Base-by-base conservation (phyloP, 495 filamentous ascomycete genomes). In the Aspergillus bertholletiae region DNA sequence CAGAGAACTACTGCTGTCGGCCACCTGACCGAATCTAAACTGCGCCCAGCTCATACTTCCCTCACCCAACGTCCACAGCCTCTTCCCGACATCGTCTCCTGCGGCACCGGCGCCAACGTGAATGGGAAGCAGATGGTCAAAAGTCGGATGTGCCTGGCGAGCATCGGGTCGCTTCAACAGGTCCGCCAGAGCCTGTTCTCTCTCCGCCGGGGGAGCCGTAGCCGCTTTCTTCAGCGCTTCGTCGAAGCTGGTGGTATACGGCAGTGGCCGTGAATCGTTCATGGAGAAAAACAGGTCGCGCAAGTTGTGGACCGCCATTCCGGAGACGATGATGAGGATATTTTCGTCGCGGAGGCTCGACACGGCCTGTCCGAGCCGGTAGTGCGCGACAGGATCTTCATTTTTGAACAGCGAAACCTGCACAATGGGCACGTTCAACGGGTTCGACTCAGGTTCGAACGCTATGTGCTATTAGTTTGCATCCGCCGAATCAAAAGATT, bases 301-400 rank as follows among this genome's bases (percentile, higher is more conserved):
- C 34, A 92, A 76, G 64, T 94, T 94, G 63, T 94, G 90, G 21
- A 92, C 91, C 1, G 87, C 87, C 89, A 93, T 92, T n/a, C 91
- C 90, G 0, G 88, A 86, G 18, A 81, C 80, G 40, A 96, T 84
- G 45, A 95, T 84, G 28, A 88, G 73, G 46, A 94, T 79, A 43
- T 82, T 81, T 55, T 92, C 82, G 32, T 88, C 84, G 23, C 90
- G 84, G 5, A 95, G 83, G 21, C 69, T 58, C 2, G 82, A 65
- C 4, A 96, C 73, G 11, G 89, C 88, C 56, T 82, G 74, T 0
- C 90, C 90, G 5, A 94, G 80, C 0, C 72, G 71, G 67, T 88
- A 88, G 67, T 94, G 89, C 64, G 82, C 78, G 48, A 82, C 74
- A 13, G 85, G 80, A 54, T 92, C 82, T 59, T 91, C 87, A 46